These are phyloP conservation scores for Scenedesmus sp. DNA, from an alignment of 163 green algal genomes.

Conservation along the genomic window DNA sequence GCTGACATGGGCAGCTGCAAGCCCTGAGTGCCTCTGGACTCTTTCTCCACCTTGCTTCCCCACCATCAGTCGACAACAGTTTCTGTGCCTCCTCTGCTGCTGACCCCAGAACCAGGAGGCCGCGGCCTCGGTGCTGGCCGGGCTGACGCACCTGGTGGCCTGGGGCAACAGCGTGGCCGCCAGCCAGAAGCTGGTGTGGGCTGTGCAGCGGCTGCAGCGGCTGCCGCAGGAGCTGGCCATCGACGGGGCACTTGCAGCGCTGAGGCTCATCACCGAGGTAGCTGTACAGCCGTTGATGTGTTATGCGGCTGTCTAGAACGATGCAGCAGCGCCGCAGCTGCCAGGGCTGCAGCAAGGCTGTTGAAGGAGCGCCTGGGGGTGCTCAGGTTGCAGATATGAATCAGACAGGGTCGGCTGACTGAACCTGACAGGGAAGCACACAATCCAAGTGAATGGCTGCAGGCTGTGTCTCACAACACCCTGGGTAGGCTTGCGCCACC, in stretches of 20 bases:
- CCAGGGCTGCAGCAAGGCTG: too few species aligned
- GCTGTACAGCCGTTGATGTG: not conserved
- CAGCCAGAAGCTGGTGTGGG: slow-evolving; percentile 49
- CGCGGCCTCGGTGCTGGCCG: slow-evolving; percentile 22
- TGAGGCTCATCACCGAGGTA: slow-evolving; percentile 41
- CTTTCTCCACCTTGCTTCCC: too few species aligned
- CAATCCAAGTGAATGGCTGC: too few species aligned
- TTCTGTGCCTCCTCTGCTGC: not conserved
- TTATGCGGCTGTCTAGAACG: not conserved
- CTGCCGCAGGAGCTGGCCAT: not conserved
- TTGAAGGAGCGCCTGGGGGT: not conserved
- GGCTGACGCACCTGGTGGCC: slow-evolving; percentile 35
- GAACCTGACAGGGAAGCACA: too few species aligned
- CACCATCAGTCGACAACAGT: too few species aligned
- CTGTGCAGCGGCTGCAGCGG: slow-evolving; percentile 16
- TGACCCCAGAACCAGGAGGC: slow-evolving; percentile 39
- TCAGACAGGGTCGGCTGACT: too few species aligned
- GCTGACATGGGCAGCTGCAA: too few species aligned
- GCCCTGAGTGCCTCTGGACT: too few species aligned
- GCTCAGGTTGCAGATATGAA: too few species aligned
- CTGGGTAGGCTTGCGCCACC: too few species aligned
- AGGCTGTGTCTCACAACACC: too few species aligned
- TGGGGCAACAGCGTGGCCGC: slow-evolving; percentile 36
- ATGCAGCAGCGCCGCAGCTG: not conserved
- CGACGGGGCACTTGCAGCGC: slow-evolving; percentile 32